Percentiles rank a stretch among this genome's conserved stretches.
phyloP scores from a whole-genome alignment of 1,284 basidiomycete genomes.

The Pseudozyma thailandica region DNA sequence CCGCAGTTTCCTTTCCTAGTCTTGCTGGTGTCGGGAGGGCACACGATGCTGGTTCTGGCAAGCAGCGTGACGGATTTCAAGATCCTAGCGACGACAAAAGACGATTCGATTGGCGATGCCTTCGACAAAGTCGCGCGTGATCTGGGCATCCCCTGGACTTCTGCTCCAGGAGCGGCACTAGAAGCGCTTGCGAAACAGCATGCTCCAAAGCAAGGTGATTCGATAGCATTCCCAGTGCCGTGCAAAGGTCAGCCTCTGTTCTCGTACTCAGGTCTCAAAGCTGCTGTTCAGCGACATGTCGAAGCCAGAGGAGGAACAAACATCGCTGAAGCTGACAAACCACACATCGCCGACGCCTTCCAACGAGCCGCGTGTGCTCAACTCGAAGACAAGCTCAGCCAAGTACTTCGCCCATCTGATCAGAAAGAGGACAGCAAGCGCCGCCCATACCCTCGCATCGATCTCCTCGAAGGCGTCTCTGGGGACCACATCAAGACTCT shows the following conservation, averaged over 20 bases:
- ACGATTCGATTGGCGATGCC: conserved; percentile 65
- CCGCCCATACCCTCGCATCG: conserved; percentile 22
- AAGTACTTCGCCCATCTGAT: conserved; percentile 25
- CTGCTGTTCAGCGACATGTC: conserved; percentile 44
- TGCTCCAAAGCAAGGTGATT: background rate
- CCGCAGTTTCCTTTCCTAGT: conserved; percentile 61
- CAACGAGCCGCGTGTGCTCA: conserved; percentile 61
- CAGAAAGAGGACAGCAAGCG: conserved; percentile 5
- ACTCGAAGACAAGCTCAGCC: conserved; percentile 59
- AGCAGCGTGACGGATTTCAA: conserved; percentile 39
- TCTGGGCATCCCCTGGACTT: conserved; percentile 59
- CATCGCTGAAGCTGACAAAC: conserved; percentile 3
- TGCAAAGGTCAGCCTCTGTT: conserved; percentile 51
- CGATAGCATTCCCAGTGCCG: conserved; percentile 40
- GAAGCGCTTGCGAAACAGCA: conserved; percentile 30
- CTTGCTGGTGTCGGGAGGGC: conserved; percentile 64
- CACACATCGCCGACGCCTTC: conserved; percentile 49
- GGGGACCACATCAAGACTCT: conserved; percentile 42
- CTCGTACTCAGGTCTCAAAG: conserved; percentile 62
- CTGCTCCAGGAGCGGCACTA: conserved; percentile 59
- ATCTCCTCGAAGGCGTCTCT: conserved; percentile 1
- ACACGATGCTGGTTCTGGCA: conserved; percentile 63
- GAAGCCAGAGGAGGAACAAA: conserved; percentile 4
- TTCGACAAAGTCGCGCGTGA: conserved; percentile 64
- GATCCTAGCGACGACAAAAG: conserved; percentile 58